Conservation (phyloP, 1,284 basidiomycete genomes). For the Hypsizygus ulmarius region DNA sequence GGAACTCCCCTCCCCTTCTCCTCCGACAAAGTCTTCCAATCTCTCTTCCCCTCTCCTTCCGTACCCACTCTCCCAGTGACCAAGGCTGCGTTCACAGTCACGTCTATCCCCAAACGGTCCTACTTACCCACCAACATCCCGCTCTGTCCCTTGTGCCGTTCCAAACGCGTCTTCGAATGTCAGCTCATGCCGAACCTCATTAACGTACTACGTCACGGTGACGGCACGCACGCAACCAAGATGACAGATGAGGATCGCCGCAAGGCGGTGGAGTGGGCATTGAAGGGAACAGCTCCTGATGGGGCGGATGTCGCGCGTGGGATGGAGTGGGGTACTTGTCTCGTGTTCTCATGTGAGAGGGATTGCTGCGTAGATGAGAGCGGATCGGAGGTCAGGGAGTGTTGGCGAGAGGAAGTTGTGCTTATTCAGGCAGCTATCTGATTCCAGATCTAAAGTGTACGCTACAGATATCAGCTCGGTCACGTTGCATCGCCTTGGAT, state of each 20-base stretch:
- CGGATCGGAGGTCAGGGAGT: conserved; percentile 40
- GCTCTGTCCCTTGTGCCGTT: conserved; percentile 58
- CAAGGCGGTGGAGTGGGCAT: conserved; percentile 48
- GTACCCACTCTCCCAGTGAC: conserved; percentile 48
- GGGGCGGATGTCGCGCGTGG: conserved; percentile 38
- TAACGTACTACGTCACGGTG: conserved; percentile 52
- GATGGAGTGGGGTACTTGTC: conserved; percentile 84
- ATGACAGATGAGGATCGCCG: conserved; percentile 59
- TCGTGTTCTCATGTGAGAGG: conserved; percentile 74
- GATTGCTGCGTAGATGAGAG: conserved; percentile 60
- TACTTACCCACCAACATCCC: conserved; percentile 51
- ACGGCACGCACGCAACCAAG: conserved; percentile 28
- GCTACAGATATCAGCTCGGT: too few relatives aligned
- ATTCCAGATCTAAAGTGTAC: background rate
- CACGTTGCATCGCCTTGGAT: too few relatives aligned
- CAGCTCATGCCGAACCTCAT: conserved; percentile 88
- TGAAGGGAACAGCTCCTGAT: conserved; percentile 42
- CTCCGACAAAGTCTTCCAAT: conserved; percentile 63
- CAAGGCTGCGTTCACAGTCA: conserved; percentile 57
- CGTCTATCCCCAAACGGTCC: conserved; percentile 43
- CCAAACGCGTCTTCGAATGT: conserved; percentile 72
- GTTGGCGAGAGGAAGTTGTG: conserved; percentile 74
- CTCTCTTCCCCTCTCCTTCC: conserved; percentile 61
- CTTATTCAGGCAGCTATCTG: conserved; percentile 48
- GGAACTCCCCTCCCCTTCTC: conserved; percentile 75